Base-by-base conservation (phyloP, 208 protist genomes). In the Endotrypanum monterogeii region DNA sequence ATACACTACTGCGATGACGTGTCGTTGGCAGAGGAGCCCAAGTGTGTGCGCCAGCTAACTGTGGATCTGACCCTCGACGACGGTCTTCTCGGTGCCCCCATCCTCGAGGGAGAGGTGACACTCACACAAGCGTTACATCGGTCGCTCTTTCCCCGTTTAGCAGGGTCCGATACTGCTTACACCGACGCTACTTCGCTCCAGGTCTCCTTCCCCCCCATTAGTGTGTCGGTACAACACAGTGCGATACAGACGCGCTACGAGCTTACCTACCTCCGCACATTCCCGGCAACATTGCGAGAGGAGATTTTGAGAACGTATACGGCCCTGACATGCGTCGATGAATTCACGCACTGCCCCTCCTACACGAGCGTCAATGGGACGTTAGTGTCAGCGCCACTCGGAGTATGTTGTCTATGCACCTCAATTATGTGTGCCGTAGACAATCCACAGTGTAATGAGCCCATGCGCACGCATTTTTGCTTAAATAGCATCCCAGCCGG, bases 381-480 rank as follows among this genome's bases (percentile, higher is more conserved):
- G 0, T 37, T 83, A 25, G 82, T 93, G 44, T 39, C 73, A 35
- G 78, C 74, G 39, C 86, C 86, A 67, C 39, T 83, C 18, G 89
- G 89, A 12, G 75, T 88, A 52, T 93, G 89, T 78, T 93, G 89
- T 71, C 50, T 52, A 6, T 93, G 89, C 71, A 71, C 65, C 7
- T n/a, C n/a, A 28, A 54, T 28, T 84, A 82, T 37, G 79, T 68
- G 66, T 62, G 78, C 39, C 3, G 83, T 76, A 32, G 71, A 20
- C 41, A 18, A 77, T 8, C n/a, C 67, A 48, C 44, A 86, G 41
- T 71, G 71, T 37, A 78, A 73, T 5, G 66, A 58, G 4, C 75
- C 63, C 12, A 71, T 75, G 61, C 79, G 83, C 56, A 78, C 80
- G 54, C 76, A 82, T 68, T 82, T 85, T 32, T 84, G 83, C 41